These are phyloP conservation scores for Sclerotinia sclerotiorum DNA, from an alignment of 2,329 filamentous ascomycete species.

Conservation along the genomic window DNA sequence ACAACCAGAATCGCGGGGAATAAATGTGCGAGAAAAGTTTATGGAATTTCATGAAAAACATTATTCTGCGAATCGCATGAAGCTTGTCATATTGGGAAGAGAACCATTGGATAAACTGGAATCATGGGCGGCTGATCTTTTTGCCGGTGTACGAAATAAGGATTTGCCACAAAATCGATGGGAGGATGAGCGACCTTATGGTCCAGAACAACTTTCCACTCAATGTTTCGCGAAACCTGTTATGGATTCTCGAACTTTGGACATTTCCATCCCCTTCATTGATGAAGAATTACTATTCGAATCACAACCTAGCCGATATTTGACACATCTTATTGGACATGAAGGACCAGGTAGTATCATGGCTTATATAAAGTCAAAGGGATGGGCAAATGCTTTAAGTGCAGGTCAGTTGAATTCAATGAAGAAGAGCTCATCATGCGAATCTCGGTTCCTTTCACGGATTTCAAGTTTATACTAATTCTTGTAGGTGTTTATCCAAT, in stretches of 20 bases:
- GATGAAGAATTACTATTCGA: conserved; percentile 68
- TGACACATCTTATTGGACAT: conserved; percentile 71
- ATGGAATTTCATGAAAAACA: conserved; percentile 71
- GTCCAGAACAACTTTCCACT: conserved; percentile 58
- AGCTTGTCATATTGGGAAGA: conserved; percentile 66
- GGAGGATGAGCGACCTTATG: conserved; percentile 62
- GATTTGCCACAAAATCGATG: conserved; percentile 63
- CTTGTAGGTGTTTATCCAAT: conserved; percentile 55
- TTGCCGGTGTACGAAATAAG: conserved; percentile 67
- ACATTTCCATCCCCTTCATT: conserved; percentile 67
- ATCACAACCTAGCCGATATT: conserved; percentile 67
- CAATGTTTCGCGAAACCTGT: conserved; percentile 73
- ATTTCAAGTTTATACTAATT: conserved; percentile 1
- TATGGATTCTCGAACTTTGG: conserved; percentile 65
- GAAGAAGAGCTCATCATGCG: not conserved
- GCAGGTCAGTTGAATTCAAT: conserved; percentile 43
- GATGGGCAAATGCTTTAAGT: conserved; percentile 67
- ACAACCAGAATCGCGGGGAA: conserved; percentile 63
- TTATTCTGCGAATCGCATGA: conserved; percentile 75
- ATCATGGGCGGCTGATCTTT: conserved; percentile 67
- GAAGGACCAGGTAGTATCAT: conserved; percentile 74
- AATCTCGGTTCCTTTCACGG: not conserved
- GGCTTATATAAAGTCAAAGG: conserved; percentile 69
- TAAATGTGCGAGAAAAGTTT: conserved; percentile 70
- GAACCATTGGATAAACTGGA: conserved; percentile 68